Evolutionary conservation across 2,329 filamentous ascomycete genomes (phyloP).

Genomic region (Nakataea oryzae): DNA sequence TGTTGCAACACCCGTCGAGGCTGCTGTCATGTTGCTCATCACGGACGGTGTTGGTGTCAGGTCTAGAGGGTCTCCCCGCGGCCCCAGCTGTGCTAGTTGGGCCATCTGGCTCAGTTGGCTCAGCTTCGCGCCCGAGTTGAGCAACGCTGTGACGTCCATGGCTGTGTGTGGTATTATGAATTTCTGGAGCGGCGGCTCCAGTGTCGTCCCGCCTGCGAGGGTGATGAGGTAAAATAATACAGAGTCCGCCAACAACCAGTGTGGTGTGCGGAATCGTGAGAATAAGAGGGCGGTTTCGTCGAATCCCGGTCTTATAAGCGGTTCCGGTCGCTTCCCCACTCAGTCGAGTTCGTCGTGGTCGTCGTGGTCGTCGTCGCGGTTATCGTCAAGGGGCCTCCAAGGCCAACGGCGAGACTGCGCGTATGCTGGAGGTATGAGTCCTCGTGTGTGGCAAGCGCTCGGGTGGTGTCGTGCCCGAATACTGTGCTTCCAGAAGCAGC

Average conservation of each 20-base stretch:
- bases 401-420: no score
- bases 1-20: slow-evolving; percentile 18
- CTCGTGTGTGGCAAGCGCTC: not conserved
- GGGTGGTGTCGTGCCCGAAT: not conserved
- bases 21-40: slow-evolving; percentile 11
- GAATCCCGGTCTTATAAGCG: not conserved
- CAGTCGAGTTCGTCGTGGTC: not conserved
- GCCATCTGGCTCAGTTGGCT: not conserved
- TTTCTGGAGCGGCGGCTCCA: not conserved
- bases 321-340: not conserved
- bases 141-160: slow-evolving; percentile 31
- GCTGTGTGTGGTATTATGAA: slow-evolving; percentile 1
- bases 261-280: not conserved
- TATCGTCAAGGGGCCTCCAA: no score
- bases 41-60: slow-evolving; percentile 13
- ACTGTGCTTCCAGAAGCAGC: not conserved
- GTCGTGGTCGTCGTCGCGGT: no score
- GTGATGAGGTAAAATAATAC: not conserved
- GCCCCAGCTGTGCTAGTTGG: slow-evolving; percentile 15
- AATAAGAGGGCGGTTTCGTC: slow-evolving; percentile 1
- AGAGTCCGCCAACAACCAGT: not conserved
- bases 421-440: not conserved
- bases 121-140: slow-evolving; percentile 16
- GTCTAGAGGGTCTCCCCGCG: slow-evolving; percentile 9
- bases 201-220: not conserved